Percentiles rank a stretch among this genome's conserved stretches.
Conservation (phyloP, 1,284 basidiomycete species). For the Pholiota adiposa region DNA sequence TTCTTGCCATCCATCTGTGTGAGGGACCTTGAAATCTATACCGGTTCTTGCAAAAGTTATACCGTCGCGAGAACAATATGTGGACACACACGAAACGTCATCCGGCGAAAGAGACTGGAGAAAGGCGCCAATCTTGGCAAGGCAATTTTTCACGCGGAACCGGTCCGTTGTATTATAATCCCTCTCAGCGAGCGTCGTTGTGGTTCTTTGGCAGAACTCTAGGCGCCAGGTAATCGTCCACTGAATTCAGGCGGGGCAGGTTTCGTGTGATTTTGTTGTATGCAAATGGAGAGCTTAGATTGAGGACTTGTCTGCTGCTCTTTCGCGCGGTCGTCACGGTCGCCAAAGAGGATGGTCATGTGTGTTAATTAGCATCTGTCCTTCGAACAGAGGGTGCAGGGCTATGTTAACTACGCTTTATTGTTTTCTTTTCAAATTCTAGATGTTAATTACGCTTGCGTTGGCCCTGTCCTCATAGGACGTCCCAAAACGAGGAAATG, state of each 20-base stretch:
- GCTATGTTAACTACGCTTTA: not conserved
- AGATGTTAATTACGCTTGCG: not conserved
- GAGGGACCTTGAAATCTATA: slow-evolving; percentile 1
- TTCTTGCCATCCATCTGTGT: not conserved
- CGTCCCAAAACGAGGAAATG: not conserved
- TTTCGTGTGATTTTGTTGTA: slow-evolving; percentile 19
- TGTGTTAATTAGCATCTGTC: slow-evolving; percentile 13
- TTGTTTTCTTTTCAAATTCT: not conserved
- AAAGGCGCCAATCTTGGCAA: slow-evolving; percentile 10
- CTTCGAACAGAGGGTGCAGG: slow-evolving; percentile 3
- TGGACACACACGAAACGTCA: slow-evolving; percentile 11
- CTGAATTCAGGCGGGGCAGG: slow-evolving; percentile 4
- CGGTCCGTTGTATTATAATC: slow-evolving; percentile 1
- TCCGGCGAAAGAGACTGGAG: slow-evolving; percentile 15
- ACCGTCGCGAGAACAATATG: not conserved
- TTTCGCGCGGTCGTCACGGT: slow-evolving; percentile 33
- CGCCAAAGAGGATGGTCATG: slow-evolving; percentile 19
- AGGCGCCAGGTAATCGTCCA: slow-evolving; percentile 14
- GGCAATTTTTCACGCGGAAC: slow-evolving; percentile 8
- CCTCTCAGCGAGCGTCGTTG: not conserved
- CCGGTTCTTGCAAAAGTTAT: not conserved
- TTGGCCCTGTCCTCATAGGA: not conserved
- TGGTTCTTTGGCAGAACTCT: slow-evolving; percentile 14
- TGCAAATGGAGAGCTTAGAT: slow-evolving; percentile 11
- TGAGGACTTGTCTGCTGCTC: slow-evolving; percentile 15